A percentile compares a stretch with the other conserved stretches of the same genome.
These are phyloP conservation scores for Nakataea oryzae DNA, from an alignment of 2,329 filamentous ascomycete species.

Conservation along the genomic window DNA sequence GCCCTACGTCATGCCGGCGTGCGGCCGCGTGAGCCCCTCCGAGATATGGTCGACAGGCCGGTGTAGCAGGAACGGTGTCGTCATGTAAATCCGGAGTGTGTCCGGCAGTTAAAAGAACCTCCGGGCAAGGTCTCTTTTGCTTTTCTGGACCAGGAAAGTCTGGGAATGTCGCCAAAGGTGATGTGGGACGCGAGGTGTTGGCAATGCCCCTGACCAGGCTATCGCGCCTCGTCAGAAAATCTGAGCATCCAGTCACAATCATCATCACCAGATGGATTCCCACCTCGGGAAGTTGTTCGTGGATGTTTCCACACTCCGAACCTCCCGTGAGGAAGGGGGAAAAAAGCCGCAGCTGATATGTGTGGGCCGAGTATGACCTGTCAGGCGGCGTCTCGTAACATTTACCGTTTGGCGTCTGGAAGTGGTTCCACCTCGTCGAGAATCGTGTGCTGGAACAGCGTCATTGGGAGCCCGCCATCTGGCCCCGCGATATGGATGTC, in stretches of 20 bases:
- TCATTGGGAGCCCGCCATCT: background rate
- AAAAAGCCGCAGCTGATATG: background rate
- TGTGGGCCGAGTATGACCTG: background rate
- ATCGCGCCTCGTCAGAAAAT: background rate
- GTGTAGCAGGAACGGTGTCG: background rate
- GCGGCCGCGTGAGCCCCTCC: background rate
- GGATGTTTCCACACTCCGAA: background rate
- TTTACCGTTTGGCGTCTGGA: background rate
- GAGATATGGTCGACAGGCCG: background rate
- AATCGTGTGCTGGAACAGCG: background rate
- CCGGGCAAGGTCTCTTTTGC: background rate
- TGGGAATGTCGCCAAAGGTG: background rate
- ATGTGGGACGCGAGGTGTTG: background rate
- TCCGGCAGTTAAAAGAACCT: background rate
- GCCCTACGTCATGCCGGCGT: background rate
- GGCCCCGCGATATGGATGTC: background rate
- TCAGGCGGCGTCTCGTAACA: background rate
- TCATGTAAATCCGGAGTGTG: background rate
- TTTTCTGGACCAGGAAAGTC: background rate
- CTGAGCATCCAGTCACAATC: background rate
- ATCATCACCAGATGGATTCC: background rate
- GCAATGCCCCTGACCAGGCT: background rate
- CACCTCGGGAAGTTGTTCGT: background rate
- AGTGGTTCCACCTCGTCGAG: background rate
- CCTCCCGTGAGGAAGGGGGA: background rate